Percentiles rank a stretch among this genome's conserved stretches.
Evolutionary conservation across 768 basidiomycete genomes (phyloP).

Genomic region (Tylopilus felleus): DNA sequence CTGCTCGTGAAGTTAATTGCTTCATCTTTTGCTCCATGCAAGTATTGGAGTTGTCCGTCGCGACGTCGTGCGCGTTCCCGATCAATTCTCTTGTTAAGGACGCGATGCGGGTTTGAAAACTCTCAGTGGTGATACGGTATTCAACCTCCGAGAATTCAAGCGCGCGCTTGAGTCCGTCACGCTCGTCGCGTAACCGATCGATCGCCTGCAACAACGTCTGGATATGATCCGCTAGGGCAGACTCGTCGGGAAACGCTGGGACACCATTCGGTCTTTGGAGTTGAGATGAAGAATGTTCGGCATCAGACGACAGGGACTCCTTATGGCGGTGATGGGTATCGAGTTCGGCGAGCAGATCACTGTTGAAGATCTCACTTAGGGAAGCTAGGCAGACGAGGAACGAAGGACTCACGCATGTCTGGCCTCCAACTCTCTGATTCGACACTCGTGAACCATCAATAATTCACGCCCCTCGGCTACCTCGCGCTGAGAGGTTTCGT

Average conservation of each 20-base stretch:
- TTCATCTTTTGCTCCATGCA: slow-evolving; percentile 17
- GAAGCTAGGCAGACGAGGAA: not conserved
- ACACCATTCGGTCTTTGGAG: not conserved
- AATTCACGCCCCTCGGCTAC: slow-evolving; percentile 23
- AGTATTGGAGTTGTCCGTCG: slow-evolving; percentile 2
- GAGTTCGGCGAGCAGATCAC: slow-evolving; percentile 22
- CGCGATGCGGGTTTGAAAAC: slow-evolving; percentile 50
- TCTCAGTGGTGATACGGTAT: slow-evolving; percentile 59
- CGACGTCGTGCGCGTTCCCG: slow-evolving; percentile 21
- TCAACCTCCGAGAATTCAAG: slow-evolving; percentile 69
- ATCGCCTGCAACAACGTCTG: slow-evolving; percentile 59
- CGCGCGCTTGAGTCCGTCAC: slow-evolving; percentile 59
- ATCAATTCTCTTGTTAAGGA: slow-evolving; percentile 25
- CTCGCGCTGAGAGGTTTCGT: slow-evolving; percentile 37
- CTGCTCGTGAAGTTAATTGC: slow-evolving; percentile 32
- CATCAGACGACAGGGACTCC: not conserved
- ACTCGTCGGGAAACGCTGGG: slow-evolving; percentile 14
- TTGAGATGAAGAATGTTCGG: not conserved
- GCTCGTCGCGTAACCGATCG: slow-evolving; percentile 63
- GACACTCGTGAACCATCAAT: slow-evolving; percentile 20
- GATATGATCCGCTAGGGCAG: slow-evolving; percentile 38
- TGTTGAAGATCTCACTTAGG: slow-evolving; percentile 7
- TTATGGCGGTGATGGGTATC: not conserved
- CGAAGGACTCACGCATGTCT: slow-evolving; percentile 26
- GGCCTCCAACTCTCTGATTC: slow-evolving; percentile 23